Evolutionary conservation across 2,329 filamentous ascomycete genomes (phyloP), one percentile per base, ranked within the genome.

Genomic region (Alternaria incomplexa): DNA sequence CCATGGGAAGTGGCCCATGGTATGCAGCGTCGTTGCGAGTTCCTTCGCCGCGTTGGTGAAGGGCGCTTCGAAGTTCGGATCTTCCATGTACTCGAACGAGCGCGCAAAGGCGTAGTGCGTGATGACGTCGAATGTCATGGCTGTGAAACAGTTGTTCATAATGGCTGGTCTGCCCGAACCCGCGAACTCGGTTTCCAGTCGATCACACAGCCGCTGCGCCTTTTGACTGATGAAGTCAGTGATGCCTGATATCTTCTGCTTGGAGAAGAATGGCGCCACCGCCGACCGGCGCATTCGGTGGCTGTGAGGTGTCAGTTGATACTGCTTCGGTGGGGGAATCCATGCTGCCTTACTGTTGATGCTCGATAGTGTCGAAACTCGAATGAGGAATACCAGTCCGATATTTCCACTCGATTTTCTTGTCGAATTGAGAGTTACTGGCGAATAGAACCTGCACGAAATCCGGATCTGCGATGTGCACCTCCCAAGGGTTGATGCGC

Each of bases 191-290:
- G 53, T 17, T 17, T 45, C 53, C 10, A 56, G 45, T 7, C 53
- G 36, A 13, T 9, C 53, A 30, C 36, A 45, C 9, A 56, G 53
- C 15, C 50, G 20, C n/a, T 51, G 30, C 30, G 30, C 30, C 30
- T 32, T 32, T 32, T 32, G 30, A 32, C 30, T 32, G 30, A 32
- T 32, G 13, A 32, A 32, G 30, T 32, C 30, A 32, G 30, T 32
- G 30, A 43, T 43, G 51, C 23, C 44, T 5, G 30, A 57, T 32
- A 43, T 43, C 36, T 17, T 61, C 30, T 59, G 60, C 23, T 61
- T 62, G 7, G 71, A 73, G 58, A 77, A 76, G 65, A 73, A 77
- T 1, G 62, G 65, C 45, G 63, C 65, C 25, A 77, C 47, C 4
- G 74, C 66, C 8, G 56, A 54, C 12, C 74, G 60, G 22, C 74